These are phyloP conservation scores for Starmerella vitae DNA, from an alignment of 805 yeast genomes.

Conservation along the genomic window DNA sequence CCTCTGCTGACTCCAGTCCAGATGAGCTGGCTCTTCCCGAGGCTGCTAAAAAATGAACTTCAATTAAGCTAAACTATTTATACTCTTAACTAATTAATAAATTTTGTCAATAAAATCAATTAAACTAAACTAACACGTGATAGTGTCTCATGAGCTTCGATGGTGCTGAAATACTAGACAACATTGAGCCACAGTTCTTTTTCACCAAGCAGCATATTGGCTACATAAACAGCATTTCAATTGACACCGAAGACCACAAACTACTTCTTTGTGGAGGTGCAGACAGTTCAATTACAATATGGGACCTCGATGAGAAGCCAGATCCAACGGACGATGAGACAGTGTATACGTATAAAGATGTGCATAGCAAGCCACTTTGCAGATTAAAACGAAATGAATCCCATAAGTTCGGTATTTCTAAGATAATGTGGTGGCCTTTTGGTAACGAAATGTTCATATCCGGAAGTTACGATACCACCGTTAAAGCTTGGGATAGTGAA, in stretches of 20 bases:
- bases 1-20: slow-evolving; percentile 5
- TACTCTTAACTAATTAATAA: no score
- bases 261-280: slow-evolving; percentile 59
- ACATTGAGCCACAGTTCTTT: slow-evolving; percentile 16
- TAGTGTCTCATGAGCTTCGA: no score
- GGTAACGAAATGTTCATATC: slow-evolving; percentile 79
- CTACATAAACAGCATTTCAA: slow-evolving; percentile 47
- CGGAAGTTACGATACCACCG: slow-evolving; percentile 63
- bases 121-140: neutral
- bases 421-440: slow-evolving; percentile 74
- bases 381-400: slow-evolving; percentile 22
- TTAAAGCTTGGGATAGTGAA: slow-evolving; percentile 72
- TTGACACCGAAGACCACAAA: slow-evolving; percentile 37
- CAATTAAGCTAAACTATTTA: no score
- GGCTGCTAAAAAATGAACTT: slow-evolving; percentile 18
- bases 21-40: slow-evolving; percentile 27
- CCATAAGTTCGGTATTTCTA: slow-evolving; percentile 63
- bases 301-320: slow-evolving; percentile 39
- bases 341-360: slow-evolving; percentile 16
- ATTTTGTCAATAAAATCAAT: no score
- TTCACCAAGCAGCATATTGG: slow-evolving; percentile 23
- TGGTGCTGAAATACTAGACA: slow-evolving; percentile 7
- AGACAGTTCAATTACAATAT: slow-evolving; percentile 52
- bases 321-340: slow-evolving; percentile 4
- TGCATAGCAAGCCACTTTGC: slow-evolving; percentile 11